Percentiles rank a stretch among this genome's conserved stretches.
These are phyloP conservation scores for Bauhinia variegata DNA, from an alignment of 306 rosid genomes.

Conservation along the genomic window DNA sequence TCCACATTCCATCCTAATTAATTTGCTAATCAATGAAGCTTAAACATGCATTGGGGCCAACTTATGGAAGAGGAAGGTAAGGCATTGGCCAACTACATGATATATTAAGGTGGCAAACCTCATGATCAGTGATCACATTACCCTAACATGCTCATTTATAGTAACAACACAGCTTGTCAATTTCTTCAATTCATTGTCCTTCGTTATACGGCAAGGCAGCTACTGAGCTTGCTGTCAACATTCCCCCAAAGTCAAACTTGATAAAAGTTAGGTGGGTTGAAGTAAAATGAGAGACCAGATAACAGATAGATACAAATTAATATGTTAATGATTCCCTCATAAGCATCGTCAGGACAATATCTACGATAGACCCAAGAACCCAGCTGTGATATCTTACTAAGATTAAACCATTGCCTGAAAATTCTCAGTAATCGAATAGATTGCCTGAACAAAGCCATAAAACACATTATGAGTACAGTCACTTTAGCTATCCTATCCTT, in stretches of 20 bases:
- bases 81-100: neutral
- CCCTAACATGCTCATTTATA: neutral
- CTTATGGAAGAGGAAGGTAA: neutral
- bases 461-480: constrained; percentile 33
- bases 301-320: neutral
- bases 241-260: constrained; percentile 20
- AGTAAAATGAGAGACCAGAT: constrained; percentile 12
- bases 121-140: neutral
- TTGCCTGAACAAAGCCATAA: constrained; percentile 36
- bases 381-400: constrained; percentile 51
- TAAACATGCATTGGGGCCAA: neutral
- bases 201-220: neutral
- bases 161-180: too few species aligned
- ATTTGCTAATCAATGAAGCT: neutral
- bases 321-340: constrained; percentile 20
- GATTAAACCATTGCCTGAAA: constrained; percentile 40
- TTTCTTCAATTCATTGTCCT: neutral
- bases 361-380: constrained; percentile 28
- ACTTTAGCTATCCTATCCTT: constrained; percentile 23
- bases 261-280: neutral
- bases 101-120: neutral
- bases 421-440: constrained; percentile 25
- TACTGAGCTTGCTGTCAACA: neutral
- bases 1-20: neutral
- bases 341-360: constrained; percentile 32